Conservation (phyloP, 208 protist species). For the Crithidia brevicula region DNA sequence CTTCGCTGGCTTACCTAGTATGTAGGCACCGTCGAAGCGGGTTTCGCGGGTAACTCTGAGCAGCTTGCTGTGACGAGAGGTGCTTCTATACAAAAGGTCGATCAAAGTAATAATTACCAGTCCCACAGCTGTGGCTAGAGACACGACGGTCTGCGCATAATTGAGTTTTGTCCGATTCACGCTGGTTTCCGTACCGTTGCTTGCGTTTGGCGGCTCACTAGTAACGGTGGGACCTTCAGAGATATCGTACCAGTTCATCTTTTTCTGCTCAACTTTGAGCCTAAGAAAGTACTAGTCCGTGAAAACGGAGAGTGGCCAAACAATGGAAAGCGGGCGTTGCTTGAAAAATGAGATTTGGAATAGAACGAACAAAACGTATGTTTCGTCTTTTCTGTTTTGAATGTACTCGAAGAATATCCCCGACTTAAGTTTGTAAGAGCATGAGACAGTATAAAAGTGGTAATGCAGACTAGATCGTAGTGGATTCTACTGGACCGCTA, state of each 20-base stretch:
- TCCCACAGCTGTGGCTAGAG: conserved; percentile 68
- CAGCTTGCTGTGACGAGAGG: conserved; percentile 49
- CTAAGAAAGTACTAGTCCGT: not conserved
- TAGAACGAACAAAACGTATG: no score
- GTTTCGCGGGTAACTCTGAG: conserved; percentile 64
- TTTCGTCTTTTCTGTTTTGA: no score
- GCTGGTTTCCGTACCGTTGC: not conserved
- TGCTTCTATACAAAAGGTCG: conserved; percentile 69
- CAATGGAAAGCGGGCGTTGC: no score
- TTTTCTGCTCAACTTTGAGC: no score
- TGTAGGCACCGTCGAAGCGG: conserved; percentile 79
- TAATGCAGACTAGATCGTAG: no score
- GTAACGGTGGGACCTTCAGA: not conserved
- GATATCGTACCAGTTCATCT: not conserved
- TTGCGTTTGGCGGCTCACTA: not conserved
- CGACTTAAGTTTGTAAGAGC: no score
- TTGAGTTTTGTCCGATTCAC: conserved; percentile 41
- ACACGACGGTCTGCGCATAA: conserved; percentile 80
- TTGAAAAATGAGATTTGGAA: no score
- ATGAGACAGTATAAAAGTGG: no score
- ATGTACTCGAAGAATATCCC: no score
- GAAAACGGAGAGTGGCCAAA: no score
- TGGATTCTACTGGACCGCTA: no score
- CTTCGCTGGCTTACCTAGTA: conserved; percentile 55
- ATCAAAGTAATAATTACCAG: conserved; percentile 61